Base-by-base conservation (phyloP, 306 rosid genomes). In the Abrus precatorius region DNA sequence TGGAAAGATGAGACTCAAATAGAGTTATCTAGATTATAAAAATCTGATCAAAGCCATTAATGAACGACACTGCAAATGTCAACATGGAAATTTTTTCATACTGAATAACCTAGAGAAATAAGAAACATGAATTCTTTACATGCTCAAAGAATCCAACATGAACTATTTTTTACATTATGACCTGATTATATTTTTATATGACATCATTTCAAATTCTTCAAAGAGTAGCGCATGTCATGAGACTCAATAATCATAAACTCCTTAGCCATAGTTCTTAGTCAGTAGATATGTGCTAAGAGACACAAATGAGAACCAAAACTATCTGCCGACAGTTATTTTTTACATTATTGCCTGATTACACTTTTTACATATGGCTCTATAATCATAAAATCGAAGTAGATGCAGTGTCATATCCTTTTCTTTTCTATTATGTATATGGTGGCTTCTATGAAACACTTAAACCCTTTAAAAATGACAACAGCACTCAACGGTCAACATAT, bases 121-220 rank as follows among this genome's bases (percentile, higher is more conserved):
- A 36, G 40, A 36, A 36, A 36, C 2, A 36, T 36, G 40, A 36
- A 36, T 36, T 36, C 40, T 36, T 36, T 36, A 36, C 40, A 36
- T 4, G 4, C 4, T 36, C 40, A 59, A 59, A 43, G 45, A 74
- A 44, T 29, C 62, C 38, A 13, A 43, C 47, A 20, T 33, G 5
- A 62, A 63, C 30, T 0, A 0, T 64, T 52, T 10, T 43, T 34
- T 77, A 48, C 60, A 50, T 59, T 38, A 12, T 34, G 36, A 74
- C 72, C 14, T 47, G 41, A 59, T 47, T 47, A 59, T 4, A 69
- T 63, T 43, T 70, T 67, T 73, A 55, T 72, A 47, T 70, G 34
- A 34, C 61, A 52, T 34, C 71, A 43, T 69, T 44, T 52, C 33
- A 9, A 80, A 63, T 82, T 70, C 9, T 77, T 64, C 43, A 41